phyloP scores from a whole-genome alignment of 495 filamentous ascomycete genomes.

The Podospora sp. region DNA sequence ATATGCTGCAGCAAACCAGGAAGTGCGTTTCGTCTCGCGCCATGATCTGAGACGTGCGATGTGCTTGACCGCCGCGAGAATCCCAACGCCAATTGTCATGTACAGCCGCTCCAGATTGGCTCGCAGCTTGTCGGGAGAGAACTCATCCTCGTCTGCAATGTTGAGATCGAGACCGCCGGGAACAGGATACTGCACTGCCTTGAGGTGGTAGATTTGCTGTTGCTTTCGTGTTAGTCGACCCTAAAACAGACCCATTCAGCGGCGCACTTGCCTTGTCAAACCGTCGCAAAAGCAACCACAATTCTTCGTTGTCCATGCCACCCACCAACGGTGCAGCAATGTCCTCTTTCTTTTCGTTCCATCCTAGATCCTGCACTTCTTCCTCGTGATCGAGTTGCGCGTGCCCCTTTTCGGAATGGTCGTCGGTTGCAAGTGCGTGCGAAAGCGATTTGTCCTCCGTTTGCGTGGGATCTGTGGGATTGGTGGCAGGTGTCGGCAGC shows the following conservation, averaged over 20 bases:
- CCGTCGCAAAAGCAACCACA: conserved; percentile 77
- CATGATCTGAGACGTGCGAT: conserved; percentile 77
- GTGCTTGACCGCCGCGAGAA: conserved; percentile 70
- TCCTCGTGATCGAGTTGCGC: conserved; percentile 39
- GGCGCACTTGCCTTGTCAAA: conserved; percentile 72
- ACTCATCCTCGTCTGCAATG: conserved; percentile 79
- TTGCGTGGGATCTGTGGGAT: conserved; percentile 33
- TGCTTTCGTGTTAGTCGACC: not conserved
- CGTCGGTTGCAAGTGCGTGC: conserved; percentile 39
- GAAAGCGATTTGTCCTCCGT: conserved; percentile 37
- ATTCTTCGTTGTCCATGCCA: conserved; percentile 77
- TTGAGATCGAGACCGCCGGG: conserved; percentile 73
- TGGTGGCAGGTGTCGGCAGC: conserved; percentile 38
- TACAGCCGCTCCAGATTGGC: conserved; percentile 82
- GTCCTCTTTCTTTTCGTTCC: conserved; percentile 63
- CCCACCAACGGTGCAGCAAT: conserved; percentile 67
- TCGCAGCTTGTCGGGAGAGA: conserved; percentile 83
- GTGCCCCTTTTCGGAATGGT: conserved; percentile 38
- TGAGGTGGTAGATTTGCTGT: conserved; percentile 88
- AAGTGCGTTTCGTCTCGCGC: conserved; percentile 70
- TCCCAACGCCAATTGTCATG: conserved; percentile 73
- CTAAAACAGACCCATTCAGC: not conserved
- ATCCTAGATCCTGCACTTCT: conserved; percentile 71
- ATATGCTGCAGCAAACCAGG: conserved; percentile 68
- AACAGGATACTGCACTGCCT: conserved; percentile 57